Base-by-base conservation (phyloP, 208 protist species). In the Acanthamoeba lenticulata region DNA sequence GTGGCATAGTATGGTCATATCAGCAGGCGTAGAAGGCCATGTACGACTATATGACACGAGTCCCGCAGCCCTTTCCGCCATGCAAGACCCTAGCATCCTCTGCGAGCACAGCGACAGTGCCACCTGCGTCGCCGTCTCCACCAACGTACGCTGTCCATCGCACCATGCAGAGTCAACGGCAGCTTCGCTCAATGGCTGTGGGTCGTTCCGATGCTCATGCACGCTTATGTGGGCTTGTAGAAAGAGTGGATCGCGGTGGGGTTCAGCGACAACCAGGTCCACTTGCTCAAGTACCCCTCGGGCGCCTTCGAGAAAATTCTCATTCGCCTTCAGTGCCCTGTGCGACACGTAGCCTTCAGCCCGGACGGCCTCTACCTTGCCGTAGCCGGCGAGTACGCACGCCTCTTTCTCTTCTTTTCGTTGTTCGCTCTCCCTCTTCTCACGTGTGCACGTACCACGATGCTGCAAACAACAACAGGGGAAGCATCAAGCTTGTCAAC, bases 271-370 rank as follows among this genome's bases (percentile, higher is more conserved):
- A 85, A 85, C n/a, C 74, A 85, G 42, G 74, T 85, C 5, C 74
- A 52, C 44, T 38, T 85, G 74, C 74, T 85, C 42, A 85, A 85
- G 42, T 85, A 85, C 29, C 27, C 74, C 6, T 38, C 74, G 27
- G 74, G 74, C 74, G 74, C 45, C 40, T 85, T 85, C 21, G 74
- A 85, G 74, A 85, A 85, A 40, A 85, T 85, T 40, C 74, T 85
- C n/a, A 52, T 85, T n/a, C 74, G 74, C 42, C 74, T 85, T 15
- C 74, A 85, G 42, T 36, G 17, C 40, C 74, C 74, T 40, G 74
- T 52, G 74, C 74, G 74, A 11, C 74, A 85, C n/a, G 40, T 85
- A 3, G 74, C 74, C 44, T 85, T 85, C 74, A 85, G 74, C 74
- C 36, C 74, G 19, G 74, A 85, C 42, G 74, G 74, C 42, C 74